These are phyloP conservation scores for Perilla frutescens DNA, from an alignment of 257 asterid species.

Conservation along the genomic window DNA sequence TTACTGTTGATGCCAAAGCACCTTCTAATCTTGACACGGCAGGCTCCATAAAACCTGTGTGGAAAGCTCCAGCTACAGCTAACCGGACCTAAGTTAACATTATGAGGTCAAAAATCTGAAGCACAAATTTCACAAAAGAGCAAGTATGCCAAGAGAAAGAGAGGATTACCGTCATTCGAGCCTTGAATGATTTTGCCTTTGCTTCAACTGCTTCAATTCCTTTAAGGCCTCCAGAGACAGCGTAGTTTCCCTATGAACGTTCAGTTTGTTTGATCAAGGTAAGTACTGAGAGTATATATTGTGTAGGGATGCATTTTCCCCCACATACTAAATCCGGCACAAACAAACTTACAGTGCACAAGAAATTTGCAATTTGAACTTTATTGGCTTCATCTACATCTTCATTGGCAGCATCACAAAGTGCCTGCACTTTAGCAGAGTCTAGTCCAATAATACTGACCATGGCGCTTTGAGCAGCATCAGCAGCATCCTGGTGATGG, in stretches of 20 bases:
- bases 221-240: conserved; percentile 96
- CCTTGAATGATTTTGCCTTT: conserved; percentile 94
- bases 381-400: conserved; percentile 88
- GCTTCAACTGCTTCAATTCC: conserved; percentile 99
- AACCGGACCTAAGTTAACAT: conserved; percentile 66
- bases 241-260: conserved; percentile 84
- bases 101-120: conserved; percentile 13
- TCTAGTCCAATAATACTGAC: conserved; percentile 95
- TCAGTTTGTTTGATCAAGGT: conserved; percentile 10
- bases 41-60: conserved; percentile 93
- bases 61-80: conserved; percentile 99
- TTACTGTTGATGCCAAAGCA: conserved; percentile 79
- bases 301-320: neutral
- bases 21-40: conserved; percentile 91
- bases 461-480: conserved; percentile 96
- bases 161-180: conserved; percentile 80
- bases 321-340: neutral
- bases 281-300: conserved; percentile 17
- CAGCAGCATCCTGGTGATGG: conserved; percentile 82
- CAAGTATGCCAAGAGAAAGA: neutral
- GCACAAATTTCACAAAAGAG: conserved; percentile 11
- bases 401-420: conserved; percentile 96
- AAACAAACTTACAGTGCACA: conserved; percentile 76
- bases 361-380: conserved; percentile 97
- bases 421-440: conserved; percentile 87